These are phyloP conservation scores for Fistulifera solaris DNA, from an alignment of 108 stramenopile genomes.

Conservation along the genomic window DNA sequence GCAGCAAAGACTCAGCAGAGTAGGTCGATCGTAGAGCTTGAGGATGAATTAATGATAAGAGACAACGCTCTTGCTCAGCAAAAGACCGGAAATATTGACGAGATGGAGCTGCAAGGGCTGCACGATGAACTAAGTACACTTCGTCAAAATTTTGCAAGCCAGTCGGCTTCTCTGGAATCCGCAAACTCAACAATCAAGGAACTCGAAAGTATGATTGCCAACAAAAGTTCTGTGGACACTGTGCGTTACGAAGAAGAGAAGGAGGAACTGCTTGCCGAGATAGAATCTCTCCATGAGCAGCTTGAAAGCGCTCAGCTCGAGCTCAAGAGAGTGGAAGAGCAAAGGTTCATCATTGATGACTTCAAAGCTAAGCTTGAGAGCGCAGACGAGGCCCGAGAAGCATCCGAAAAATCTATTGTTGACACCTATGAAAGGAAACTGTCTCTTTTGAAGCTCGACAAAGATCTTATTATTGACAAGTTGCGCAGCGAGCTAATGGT, in stretches of 20 bases:
- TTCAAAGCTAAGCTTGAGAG: slow-evolving; percentile 35
- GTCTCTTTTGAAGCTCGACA: slow-evolving; percentile 29
- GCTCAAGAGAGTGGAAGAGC: slow-evolving; percentile 11
- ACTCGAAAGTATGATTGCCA: slow-evolving; percentile 22
- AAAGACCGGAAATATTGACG: slow-evolving; percentile 1
- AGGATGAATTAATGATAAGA: too few relatives aligned
- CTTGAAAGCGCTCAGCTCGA: slow-evolving; percentile 8
- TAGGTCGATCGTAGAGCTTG: too few relatives aligned
- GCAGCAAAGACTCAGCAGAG: too few relatives aligned
- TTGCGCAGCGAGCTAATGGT: slow-evolving; percentile 51
- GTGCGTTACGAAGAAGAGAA: slow-evolving; percentile 12
- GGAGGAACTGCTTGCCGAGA: slow-evolving; percentile 8
- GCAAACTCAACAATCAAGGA: slow-evolving; percentile 18
- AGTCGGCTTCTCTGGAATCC: slow-evolving; percentile 3
- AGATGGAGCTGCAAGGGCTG: slow-evolving; percentile 21
- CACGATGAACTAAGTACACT: slow-evolving; percentile 32
- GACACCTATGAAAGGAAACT: slow-evolving; percentile 44
- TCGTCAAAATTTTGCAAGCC: slow-evolving; percentile 12
- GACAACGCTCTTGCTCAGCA: too few relatives aligned
- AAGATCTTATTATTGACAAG: slow-evolving; percentile 57
- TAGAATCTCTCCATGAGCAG: slow-evolving; percentile 19
- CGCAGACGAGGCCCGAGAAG: slow-evolving; percentile 36
- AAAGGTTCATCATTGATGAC: slow-evolving; percentile 22
- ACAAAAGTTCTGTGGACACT: slow-evolving; percentile 6
- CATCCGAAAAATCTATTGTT: slow-evolving; percentile 36